Evolutionary conservation across 768 basidiomycete species (phyloP).

Genomic region (Boletus rubroflammeus): DNA sequence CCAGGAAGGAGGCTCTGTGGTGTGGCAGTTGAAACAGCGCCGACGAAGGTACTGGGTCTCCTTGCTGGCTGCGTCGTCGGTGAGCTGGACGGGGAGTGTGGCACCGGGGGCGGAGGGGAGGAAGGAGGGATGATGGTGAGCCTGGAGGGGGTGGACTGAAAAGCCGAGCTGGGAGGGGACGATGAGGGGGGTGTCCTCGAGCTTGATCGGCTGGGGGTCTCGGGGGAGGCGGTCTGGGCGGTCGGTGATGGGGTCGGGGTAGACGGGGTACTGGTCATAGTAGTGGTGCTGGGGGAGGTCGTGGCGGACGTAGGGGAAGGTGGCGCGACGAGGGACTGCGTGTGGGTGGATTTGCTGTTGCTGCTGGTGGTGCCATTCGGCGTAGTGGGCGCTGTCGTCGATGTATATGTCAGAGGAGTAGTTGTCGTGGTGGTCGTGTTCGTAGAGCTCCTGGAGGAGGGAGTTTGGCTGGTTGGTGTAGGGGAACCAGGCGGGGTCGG

Average conservation of each 20-base stretch:
- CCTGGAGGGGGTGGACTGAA: conserved; percentile 28
- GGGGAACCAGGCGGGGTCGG: conserved; percentile 37
- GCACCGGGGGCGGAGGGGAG: conserved; percentile 41
- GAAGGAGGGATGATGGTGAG: conserved; percentile 38
- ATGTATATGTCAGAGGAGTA: conserved; percentile 35
- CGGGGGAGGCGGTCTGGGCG: neutral
- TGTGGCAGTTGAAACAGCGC: conserved; percentile 88
- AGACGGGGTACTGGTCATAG: conserved; percentile 35
- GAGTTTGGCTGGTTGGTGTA: conserved; percentile 42
- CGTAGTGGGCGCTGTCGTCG: conserved; percentile 34
- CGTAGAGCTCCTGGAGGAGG: conserved; percentile 71
- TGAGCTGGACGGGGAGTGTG: conserved; percentile 70
- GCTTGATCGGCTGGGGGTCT: conserved; percentile 47
- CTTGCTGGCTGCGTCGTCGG: conserved; percentile 86
- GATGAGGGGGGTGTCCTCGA: conserved; percentile 58
- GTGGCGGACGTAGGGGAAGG: conserved; percentile 74
- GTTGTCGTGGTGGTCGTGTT: conserved; percentile 47
- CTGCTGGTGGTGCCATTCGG: conserved; percentile 36
- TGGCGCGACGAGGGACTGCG: conserved; percentile 55
- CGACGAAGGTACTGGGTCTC: conserved; percentile 88
- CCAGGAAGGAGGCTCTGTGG: conserved; percentile 88
- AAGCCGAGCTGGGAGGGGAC: conserved; percentile 57
- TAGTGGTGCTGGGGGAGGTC: conserved; percentile 50
- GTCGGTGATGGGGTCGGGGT: conserved; percentile 38
- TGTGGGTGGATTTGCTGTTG: conserved; percentile 32